Conservation (phyloP, 495 filamentous ascomycete species). For the Talaromyces nanjingensis region DNA sequence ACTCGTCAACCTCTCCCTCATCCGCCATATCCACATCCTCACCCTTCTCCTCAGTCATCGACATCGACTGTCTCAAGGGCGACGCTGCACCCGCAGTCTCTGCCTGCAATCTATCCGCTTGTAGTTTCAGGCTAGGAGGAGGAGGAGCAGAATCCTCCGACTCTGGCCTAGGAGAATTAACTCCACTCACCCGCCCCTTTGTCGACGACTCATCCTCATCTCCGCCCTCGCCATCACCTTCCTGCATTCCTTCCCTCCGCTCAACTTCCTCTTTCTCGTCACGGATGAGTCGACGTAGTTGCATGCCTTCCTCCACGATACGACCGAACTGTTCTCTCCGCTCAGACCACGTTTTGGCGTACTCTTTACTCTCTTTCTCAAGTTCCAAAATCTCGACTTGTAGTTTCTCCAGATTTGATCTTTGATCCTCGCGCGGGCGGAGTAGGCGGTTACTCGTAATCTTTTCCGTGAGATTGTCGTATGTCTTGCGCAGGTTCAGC, state of each 20-base stretch:
- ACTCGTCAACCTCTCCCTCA: slow-evolving; percentile 57
- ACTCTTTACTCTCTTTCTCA: slow-evolving; percentile 73
- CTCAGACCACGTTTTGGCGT: slow-evolving; percentile 78
- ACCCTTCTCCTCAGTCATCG: slow-evolving; percentile 27
- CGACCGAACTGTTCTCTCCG: slow-evolving; percentile 79
- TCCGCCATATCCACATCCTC: slow-evolving; percentile 53
- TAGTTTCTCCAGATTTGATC: slow-evolving; percentile 68
- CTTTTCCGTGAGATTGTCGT: slow-evolving; percentile 77
- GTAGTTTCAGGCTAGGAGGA: slow-evolving; percentile 39
- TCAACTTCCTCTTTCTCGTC: slow-evolving; percentile 92
- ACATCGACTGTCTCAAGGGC: slow-evolving; percentile 34
- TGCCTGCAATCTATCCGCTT: slow-evolving; percentile 25
- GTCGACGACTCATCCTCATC: slow-evolving; percentile 40
- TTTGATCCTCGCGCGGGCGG: slow-evolving; percentile 76
- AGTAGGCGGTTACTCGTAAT: slow-evolving; percentile 78
- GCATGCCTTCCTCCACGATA: slow-evolving; percentile 87
- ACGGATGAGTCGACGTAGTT: slow-evolving; percentile 75
- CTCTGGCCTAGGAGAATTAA: slow-evolving; percentile 62
- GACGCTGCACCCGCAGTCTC: slow-evolving; percentile 26
- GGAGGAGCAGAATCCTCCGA: slow-evolving; percentile 53
- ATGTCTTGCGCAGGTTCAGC: slow-evolving; percentile 72
- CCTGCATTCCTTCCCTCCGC: slow-evolving; percentile 70
- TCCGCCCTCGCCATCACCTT: slow-evolving; percentile 64
- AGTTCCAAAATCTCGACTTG: slow-evolving; percentile 83
- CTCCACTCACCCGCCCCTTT: slow-evolving; percentile 39